A percentile compares a stretch with the other conserved stretches of the same genome.
Evolutionary conservation across 1,139 yeast genomes (phyloP).

Genomic region (Candida dubliniensis): DNA sequence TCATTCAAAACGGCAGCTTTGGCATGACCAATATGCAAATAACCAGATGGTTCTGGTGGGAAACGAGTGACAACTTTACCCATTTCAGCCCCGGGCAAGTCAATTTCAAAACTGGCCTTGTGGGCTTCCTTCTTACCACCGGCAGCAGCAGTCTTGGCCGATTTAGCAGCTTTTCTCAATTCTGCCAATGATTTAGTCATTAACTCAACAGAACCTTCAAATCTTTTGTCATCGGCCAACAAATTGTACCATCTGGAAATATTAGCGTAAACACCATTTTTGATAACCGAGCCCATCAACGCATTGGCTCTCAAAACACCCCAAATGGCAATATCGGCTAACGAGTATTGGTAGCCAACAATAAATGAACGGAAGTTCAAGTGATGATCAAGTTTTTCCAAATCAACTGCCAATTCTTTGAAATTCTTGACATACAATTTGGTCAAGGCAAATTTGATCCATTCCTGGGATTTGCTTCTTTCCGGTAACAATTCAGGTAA

Average conservation of each 20-base stretch:
- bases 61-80: conserved; percentile 97
- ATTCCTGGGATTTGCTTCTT: conserved; percentile 43
- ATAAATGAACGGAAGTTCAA: conserved; percentile 83
- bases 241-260: conserved; percentile 92
- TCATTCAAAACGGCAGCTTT: conserved; percentile 95
- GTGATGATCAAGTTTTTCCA: conserved; percentile 75
- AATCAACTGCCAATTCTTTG: conserved; percentile 71
- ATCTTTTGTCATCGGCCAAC: conserved; percentile 60
- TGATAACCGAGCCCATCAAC: conserved; percentile 85
- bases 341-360: conserved; percentile 62
- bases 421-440: conserved; percentile 82
- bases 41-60: conserved; percentile 93
- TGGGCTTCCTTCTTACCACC: conserved; percentile 75
- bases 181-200: conserved; percentile 70
- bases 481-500: conserved; percentile 41
- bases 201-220: conserved; percentile 69
- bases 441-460: conserved; percentile 70
- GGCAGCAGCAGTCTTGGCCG: conserved; percentile 46
- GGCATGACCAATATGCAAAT: conserved; percentile 91
- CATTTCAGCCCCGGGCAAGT: conserved; percentile 81
- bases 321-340: conserved; percentile 89
- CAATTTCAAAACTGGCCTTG: conserved; percentile 92
- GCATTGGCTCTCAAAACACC: conserved; percentile 93
- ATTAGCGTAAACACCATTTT: conserved; percentile 79
- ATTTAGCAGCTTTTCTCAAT: conserved; percentile 56